A percentile compares a stretch with the other conserved stretches of the same genome.
Conservation (phyloP, 2,329 filamentous ascomycete genomes). For the Aspergillus tanneri region DNA sequence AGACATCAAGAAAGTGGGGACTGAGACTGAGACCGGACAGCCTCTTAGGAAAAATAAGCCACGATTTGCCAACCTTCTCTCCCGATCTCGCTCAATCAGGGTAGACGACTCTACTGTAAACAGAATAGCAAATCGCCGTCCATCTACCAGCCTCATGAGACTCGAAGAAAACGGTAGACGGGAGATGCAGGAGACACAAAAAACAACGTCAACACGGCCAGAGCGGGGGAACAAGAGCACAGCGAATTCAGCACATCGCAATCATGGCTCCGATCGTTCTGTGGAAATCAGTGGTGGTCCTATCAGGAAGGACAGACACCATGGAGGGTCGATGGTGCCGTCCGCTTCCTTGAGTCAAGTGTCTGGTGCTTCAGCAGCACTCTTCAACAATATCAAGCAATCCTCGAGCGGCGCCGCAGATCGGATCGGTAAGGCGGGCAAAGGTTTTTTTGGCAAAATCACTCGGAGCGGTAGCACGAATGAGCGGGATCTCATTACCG, state of each 20-base stretch:
- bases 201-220: slow-evolving; percentile 63
- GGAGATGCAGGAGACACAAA: slow-evolving; percentile 50
- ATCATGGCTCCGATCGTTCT: slow-evolving; percentile 70
- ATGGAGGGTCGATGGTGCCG: slow-evolving; percentile 43
- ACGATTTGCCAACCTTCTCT: slow-evolving; percentile 46
- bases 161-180: slow-evolving; percentile 36
- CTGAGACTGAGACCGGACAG: slow-evolving; percentile 28
- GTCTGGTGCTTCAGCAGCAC: slow-evolving; percentile 57
- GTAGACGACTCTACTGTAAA: slow-evolving; percentile 41
- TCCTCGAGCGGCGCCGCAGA: slow-evolving; percentile 73
- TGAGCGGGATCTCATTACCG: slow-evolving; percentile 66
- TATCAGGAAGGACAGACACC: slow-evolving; percentile 32
- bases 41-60: slow-evolving; percentile 45
- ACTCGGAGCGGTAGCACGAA: slow-evolving; percentile 68
- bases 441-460: slow-evolving; percentile 78
- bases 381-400: slow-evolving; percentile 72
- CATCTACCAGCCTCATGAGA: slow-evolving; percentile 41
- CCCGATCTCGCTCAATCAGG: slow-evolving; percentile 47
- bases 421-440: slow-evolving; percentile 68
- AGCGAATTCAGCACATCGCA: slow-evolving; percentile 63
- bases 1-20: slow-evolving; percentile 27
- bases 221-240: slow-evolving; percentile 69
- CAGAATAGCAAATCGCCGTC: slow-evolving; percentile 35
- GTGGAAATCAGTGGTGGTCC: slow-evolving; percentile 30
- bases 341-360: slow-evolving; percentile 49